Evolutionary conservation across 106 monocot species (phyloP).

Genomic region (Dendrobium nobile): DNA sequence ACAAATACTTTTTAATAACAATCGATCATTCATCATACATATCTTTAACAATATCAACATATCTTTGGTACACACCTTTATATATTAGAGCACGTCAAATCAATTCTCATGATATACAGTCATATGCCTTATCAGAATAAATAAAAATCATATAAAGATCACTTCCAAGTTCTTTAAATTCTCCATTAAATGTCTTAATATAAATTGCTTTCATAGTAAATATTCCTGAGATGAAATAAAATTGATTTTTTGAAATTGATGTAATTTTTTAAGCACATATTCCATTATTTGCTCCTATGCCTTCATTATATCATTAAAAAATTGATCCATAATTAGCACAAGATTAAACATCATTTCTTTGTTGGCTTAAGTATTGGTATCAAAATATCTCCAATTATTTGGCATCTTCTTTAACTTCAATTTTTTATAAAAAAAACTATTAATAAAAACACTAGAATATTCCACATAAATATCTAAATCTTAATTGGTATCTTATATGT

Average conservation of each 20-base stretch:
- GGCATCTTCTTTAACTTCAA: not conserved
- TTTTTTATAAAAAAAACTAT: not conserved
- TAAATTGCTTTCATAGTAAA: not conserved
- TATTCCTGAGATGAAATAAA: not conserved
- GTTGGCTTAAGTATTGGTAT: not conserved
- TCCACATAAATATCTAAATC: not conserved
- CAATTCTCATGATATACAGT: not conserved
- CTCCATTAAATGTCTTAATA: not conserved
- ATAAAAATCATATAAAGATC: not conserved
- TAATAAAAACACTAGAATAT: not conserved
- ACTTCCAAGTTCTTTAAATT: too few species aligned
- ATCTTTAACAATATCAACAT: too few species aligned
- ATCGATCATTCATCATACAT: too few species aligned
- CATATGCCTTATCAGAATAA: not conserved
- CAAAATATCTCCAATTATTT: not conserved
- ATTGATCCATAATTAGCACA: too few species aligned
- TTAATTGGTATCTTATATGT: not conserved
- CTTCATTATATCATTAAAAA: too few species aligned
- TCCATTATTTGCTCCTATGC: too few species aligned
- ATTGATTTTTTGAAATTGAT: not conserved
- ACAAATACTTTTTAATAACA: too few species aligned
- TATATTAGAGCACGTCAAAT: too few species aligned
- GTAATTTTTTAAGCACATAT: not conserved
- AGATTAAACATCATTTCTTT: not conserved
- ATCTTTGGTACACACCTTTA: too few species aligned